Evolutionary conservation across 495 filamentous ascomycete species (phyloP).

Genomic region (Articulospora tetracladia): DNA sequence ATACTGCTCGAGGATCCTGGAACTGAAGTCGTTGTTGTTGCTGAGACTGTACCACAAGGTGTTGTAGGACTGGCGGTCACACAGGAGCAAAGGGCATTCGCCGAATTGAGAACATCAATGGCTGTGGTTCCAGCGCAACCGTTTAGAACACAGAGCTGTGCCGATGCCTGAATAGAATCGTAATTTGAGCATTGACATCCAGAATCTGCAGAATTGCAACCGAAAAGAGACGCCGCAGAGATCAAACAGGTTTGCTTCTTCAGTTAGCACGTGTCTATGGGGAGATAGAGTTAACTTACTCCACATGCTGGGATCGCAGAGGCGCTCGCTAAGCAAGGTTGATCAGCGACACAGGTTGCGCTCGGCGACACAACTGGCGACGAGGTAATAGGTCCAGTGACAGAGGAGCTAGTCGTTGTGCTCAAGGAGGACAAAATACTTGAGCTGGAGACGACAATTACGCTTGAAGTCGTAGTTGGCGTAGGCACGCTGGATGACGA

Average conservation of each 20-base stretch:
- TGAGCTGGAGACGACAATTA: background rate
- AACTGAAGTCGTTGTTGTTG: background rate
- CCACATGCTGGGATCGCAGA: background rate
- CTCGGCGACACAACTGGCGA: background rate
- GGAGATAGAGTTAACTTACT: background rate
- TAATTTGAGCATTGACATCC: constrained; percentile 9
- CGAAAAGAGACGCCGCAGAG: constrained; percentile 5
- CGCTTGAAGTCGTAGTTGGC: background rate
- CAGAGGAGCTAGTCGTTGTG: background rate
- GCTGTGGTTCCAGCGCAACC: background rate
- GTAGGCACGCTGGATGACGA: background rate
- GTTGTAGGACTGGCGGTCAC: constrained; percentile 11
- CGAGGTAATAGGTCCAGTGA: background rate
- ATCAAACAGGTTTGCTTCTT: constrained; percentile 3
- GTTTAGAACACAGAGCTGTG: constrained; percentile 1
- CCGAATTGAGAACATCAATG: constrained; percentile 3
- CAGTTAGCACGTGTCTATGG: background rate
- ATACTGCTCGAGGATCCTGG: background rate
- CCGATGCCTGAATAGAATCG: constrained; percentile 2
- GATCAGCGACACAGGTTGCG: background rate
- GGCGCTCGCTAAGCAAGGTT: background rate
- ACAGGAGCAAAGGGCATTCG: constrained; percentile 8
- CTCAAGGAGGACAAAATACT: background rate
- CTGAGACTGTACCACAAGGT: background rate
- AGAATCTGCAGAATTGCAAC: background rate